A percentile compares a stretch with the other conserved stretches of the same genome.
Conservation (phyloP, 2,329 filamentous ascomycete genomes). For the Aspergillus sp. region DNA sequence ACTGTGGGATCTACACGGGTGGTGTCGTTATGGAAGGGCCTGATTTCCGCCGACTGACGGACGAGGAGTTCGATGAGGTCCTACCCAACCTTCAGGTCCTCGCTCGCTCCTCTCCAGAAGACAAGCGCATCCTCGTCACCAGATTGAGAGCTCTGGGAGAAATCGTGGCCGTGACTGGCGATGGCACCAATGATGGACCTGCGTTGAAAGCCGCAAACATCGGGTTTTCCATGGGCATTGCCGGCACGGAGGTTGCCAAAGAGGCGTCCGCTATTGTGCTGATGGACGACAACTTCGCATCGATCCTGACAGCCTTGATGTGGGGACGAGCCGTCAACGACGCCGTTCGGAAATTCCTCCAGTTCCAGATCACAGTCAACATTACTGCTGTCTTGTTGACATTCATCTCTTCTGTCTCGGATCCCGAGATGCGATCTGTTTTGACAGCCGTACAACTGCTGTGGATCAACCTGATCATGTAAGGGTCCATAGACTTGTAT, state of each 20-base stretch:
- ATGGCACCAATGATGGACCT: constrained; percentile 63
- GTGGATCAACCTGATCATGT: constrained; percentile 95
- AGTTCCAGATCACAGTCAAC: constrained; percentile 68
- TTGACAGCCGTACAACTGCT: constrained; percentile 83
- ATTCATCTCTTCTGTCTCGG: constrained; percentile 78
- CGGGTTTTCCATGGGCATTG: constrained; percentile 63
- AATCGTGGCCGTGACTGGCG: constrained; percentile 59
- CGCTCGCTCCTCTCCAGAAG: constrained; percentile 61
- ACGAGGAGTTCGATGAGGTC: constrained; percentile 54
- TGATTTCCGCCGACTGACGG: constrained; percentile 57
- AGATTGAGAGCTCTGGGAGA: constrained; percentile 57
- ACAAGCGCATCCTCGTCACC: constrained; percentile 60
- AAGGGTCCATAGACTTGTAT: constrained; percentile 77
- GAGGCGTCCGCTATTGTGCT: constrained; percentile 63
- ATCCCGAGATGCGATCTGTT: constrained; percentile 62
- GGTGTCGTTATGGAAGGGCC: constrained; percentile 65
- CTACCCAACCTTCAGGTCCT: constrained; percentile 60
- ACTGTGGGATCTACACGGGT: constrained; percentile 65
- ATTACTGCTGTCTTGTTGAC: constrained; percentile 82
- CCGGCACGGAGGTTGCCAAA: constrained; percentile 63
- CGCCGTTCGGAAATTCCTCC: constrained; percentile 62
- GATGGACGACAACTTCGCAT: constrained; percentile 62
- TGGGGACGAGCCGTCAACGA: constrained; percentile 66
- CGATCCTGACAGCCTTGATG: constrained; percentile 61
- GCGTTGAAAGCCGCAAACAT: constrained; percentile 62